Conservation (phyloP, 2,329 filamentous ascomycete genomes). For the Stemphylium beticola region DNA sequence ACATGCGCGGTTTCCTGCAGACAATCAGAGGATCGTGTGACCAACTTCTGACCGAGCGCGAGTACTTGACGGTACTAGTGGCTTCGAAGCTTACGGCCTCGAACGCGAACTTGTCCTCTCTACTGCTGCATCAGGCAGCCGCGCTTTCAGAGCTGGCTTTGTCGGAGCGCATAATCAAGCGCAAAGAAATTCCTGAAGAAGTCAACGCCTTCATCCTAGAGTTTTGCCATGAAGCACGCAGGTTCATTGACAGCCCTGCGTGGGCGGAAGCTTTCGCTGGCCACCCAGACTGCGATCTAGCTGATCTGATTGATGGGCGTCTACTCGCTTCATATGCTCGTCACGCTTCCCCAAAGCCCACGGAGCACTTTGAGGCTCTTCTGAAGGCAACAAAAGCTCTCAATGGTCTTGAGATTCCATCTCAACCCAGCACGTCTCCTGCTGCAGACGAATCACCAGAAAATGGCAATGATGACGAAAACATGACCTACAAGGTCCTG, state of each 20-base stretch:
- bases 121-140: constrained; percentile 53
- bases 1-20: constrained; percentile 29
- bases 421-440: constrained; percentile 10
- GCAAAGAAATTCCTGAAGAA: constrained; percentile 41
- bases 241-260: constrained; percentile 45
- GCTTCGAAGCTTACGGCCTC: constrained; percentile 44
- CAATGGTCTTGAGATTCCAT: constrained; percentile 22
- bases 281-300: constrained; percentile 53
- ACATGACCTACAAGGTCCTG: constrained; percentile 45
- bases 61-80: constrained; percentile 41
- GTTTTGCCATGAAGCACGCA: constrained; percentile 48
- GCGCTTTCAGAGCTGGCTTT: constrained; percentile 52
- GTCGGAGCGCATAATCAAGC: constrained; percentile 45
- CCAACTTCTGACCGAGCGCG: constrained; percentile 41
- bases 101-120: constrained; percentile 41
- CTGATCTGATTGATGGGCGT: constrained; percentile 64
- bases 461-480: constrained; percentile 12
- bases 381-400: constrained; percentile 28
- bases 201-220: constrained; percentile 42
- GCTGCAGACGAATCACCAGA: not conserved
- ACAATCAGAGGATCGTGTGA: constrained; percentile 24
- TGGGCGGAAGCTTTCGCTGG: constrained; percentile 44
- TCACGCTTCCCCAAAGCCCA: constrained; percentile 20
- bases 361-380: constrained; percentile 26
- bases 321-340: constrained; percentile 39